These are phyloP conservation scores for Vitis vinifera DNA, from an alignment of 164 flowering plant species.

Conservation along the genomic window ASM3070453v1 NC_081821.1:5371501-5372000, in stretches of 20 bases:
- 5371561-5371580: constrained; percentile 75
- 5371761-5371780: constrained; percentile 90
- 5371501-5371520: too few relatives aligned
- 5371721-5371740: constrained; percentile 94
- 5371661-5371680: neutral
- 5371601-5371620: constrained; percentile 94
- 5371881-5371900: too few relatives aligned
- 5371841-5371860: constrained; percentile 36
- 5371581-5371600: constrained; percentile 84
- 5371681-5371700: neutral
- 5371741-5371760: constrained; percentile 94
- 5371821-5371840: constrained; percentile 84
- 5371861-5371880: neutral
- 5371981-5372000: too few relatives aligned
- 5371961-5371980: too few relatives aligned
- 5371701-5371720: constrained; percentile 91
- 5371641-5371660: neutral
- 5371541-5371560: constrained; percentile 91
- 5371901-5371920: too few relatives aligned
- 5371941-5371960: too few relatives aligned
- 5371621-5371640: constrained; percentile 35
- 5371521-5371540: constrained; percentile 59
- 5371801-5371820: constrained; percentile 89
- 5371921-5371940: too few relatives aligned
- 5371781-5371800: constrained; percentile 85